These are phyloP conservation scores for Linanthus parryae DNA, from an alignment of 148 eudicot species.

Conservation along the genomic window DNA sequence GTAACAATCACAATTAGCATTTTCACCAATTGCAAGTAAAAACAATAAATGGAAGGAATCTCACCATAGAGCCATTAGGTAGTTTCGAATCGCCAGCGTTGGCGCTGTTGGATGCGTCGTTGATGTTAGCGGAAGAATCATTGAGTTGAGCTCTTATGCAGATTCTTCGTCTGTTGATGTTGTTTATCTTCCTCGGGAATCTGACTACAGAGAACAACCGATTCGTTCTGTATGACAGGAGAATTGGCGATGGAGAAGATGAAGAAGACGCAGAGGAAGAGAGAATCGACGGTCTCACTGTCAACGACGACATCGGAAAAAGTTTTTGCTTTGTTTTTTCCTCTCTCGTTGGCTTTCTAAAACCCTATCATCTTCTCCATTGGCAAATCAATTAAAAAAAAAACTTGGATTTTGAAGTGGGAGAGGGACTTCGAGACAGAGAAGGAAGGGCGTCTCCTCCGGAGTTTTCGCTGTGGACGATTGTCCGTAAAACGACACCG, in stretches of 20 bases:
- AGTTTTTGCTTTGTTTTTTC: no score
- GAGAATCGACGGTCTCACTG: slow-evolving; percentile 9
- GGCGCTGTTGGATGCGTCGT: background rate
- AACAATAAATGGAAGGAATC: background rate
- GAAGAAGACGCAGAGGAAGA: background rate
- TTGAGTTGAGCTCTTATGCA: slow-evolving; percentile 11
- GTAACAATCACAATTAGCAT: no score
- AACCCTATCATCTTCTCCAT: slow-evolving; percentile 13
- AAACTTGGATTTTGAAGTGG: no score
- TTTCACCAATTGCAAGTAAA: background rate
- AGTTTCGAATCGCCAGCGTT: slow-evolving; percentile 32
- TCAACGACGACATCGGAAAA: slow-evolving; percentile 19
- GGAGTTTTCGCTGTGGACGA: no score
- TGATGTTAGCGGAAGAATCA: slow-evolving; percentile 9
- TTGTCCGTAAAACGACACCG: no score
- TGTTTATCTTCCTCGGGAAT: slow-evolving; percentile 8
- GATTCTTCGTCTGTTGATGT: slow-evolving; percentile 7
- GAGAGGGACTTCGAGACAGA: no score
- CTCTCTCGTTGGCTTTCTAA: background rate
- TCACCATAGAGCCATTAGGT: slow-evolving; percentile 42
- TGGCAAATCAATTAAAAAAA: no score
- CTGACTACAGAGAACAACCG: slow-evolving; percentile 5
- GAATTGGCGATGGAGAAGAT: slow-evolving; percentile 6
- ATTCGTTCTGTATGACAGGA: slow-evolving; percentile 7
- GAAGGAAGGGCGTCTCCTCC: no score